Base-by-base conservation (phyloP, 106 monocot species). In the Apostasia ramifera region DNA sequence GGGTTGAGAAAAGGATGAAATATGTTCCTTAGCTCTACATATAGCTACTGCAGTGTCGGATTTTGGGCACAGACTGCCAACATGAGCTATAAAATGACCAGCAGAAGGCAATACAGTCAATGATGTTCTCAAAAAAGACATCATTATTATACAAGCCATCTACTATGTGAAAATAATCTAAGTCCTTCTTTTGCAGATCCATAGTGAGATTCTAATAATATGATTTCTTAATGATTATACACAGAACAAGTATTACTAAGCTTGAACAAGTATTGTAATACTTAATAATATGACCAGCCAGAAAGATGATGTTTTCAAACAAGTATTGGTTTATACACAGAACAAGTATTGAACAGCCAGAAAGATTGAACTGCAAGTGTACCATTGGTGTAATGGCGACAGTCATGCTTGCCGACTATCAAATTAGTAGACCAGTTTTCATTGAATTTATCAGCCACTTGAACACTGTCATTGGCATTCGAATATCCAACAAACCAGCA, bases 401-500 rank as follows among this genome's bases (percentile, higher is more conserved):
- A 95, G 58, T 95, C 95, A 60, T 83, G 83, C 66, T 79, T 72
- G 39, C 95, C 91, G 66, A 88, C 45, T 47, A 88, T 72, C 67
- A 95, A 57, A 81, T 80, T 57, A 15, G 76, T 86, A 44, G 80
- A 53, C 88, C 91, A 95, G 6, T 55, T 44, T 56, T 86, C 73
- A 66, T 55, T 91, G 78, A 95, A 95, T 53, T 70, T 71, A 58
- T 84, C 56, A 41, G 91, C 88, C 46, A 78, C 72, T 39, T 80
- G 68, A 44, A 82, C 15, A 53, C 75, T 26, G 26, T 26, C 66
- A 74, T 82, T 66, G 57, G 47, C 42, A 53, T 60, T 57, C n/a
- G 78, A 80, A 62, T 66, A 74, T 68, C 95, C 95, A 63, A 89
- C 80, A 73, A 95, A 82, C 95, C 88, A 91, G 69, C 91, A 95